A percentile compares a stretch with the other conserved stretches of the same genome.
These are phyloP conservation scores for Irpex lacteus DNA, from an alignment of 1,284 basidiomycete species.

Conservation along the genomic window DNA sequence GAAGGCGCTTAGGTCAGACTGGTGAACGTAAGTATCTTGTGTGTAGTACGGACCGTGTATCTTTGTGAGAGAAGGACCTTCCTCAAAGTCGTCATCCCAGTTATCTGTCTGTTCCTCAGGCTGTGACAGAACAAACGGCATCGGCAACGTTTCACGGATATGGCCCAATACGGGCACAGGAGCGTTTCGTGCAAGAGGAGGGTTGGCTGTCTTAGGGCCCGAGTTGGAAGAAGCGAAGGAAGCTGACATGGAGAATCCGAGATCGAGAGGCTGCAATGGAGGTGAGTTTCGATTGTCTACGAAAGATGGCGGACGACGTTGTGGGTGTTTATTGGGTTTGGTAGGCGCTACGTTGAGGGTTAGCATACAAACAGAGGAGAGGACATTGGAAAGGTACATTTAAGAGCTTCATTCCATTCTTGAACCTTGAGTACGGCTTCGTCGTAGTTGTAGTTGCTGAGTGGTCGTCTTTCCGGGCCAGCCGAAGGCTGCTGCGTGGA, in stretches of 20 bases:
- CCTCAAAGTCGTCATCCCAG: slow-evolving; percentile 98
- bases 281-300: slow-evolving; percentile 31
- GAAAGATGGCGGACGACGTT: slow-evolving; percentile 33
- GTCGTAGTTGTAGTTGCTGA: slow-evolving; percentile 84
- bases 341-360: slow-evolving; percentile 25
- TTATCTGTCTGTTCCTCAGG: slow-evolving; percentile 88
- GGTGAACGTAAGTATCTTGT: slow-evolving; percentile 10
- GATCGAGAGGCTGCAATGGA: slow-evolving; percentile 30
- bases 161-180: slow-evolving; percentile 21
- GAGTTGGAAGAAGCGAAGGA: slow-evolving; percentile 20
- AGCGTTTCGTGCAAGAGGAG: slow-evolving; percentile 10
- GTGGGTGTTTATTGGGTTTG: slow-evolving; percentile 60
- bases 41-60: slow-evolving; percentile 53
- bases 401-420: slow-evolving; percentile 97
- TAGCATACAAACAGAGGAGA: neutral
- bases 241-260: slow-evolving; percentile 23
- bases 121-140: slow-evolving; percentile 47
- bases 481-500: slow-evolving; percentile 35
- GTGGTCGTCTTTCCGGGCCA: slow-evolving; percentile 47
- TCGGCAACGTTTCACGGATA: slow-evolving; percentile 30
- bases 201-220: neutral
- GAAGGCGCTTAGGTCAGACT: neutral
- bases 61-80: slow-evolving; percentile 85
- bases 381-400: slow-evolving; percentile 53
- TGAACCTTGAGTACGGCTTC: slow-evolving; percentile 94